Conservation (phyloP, 805 yeast species). For the Diddensiella santjacobensis region DNA sequence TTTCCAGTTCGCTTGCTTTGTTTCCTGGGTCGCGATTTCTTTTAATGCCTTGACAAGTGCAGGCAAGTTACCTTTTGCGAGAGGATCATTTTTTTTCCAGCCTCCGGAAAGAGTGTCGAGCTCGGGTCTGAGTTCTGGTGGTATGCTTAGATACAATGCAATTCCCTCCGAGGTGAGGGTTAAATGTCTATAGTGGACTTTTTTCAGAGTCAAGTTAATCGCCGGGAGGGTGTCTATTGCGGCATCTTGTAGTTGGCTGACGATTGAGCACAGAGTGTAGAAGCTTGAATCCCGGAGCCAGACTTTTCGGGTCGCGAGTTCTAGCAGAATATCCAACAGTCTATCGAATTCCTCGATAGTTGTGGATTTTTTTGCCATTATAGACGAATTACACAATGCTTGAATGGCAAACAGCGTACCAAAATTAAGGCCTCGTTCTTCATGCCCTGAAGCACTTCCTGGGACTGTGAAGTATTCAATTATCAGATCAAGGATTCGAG, state of each 20-base stretch:
- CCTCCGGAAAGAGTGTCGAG: constrained; percentile 21
- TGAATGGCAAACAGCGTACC: constrained; percentile 86
- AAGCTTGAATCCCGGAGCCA: constrained; percentile 86
- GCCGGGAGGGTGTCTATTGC: constrained; percentile 13
- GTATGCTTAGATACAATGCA: constrained; percentile 60
- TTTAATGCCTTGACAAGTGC: constrained; percentile 57
- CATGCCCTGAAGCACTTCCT: constrained; percentile 65
- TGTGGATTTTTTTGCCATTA: constrained; percentile 33
- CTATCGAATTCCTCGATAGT: constrained; percentile 35
- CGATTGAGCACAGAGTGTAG: constrained; percentile 60
- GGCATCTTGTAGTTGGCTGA: constrained; percentile 21
- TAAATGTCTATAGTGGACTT: constrained; percentile 51
- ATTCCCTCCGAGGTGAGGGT: constrained; percentile 75
- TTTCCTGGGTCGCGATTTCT: constrained; percentile 48
- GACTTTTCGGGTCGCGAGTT: constrained; percentile 59
- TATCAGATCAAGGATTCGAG: constrained; percentile 37
- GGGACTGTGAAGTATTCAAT: constrained; percentile 38
- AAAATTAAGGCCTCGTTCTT: constrained; percentile 72
- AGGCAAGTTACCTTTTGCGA: constrained; percentile 64
- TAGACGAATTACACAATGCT: constrained; percentile 56
- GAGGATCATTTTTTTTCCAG: constrained; percentile 76
- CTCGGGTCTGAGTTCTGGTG: constrained; percentile 24
- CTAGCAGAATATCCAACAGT: constrained; percentile 48
- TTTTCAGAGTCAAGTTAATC: constrained; percentile 35
- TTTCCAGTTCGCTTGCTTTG: constrained; percentile 65